phyloP scores from a whole-genome alignment of 352 stramenopile genomes.

The Phytophthora hybrid region DNA sequence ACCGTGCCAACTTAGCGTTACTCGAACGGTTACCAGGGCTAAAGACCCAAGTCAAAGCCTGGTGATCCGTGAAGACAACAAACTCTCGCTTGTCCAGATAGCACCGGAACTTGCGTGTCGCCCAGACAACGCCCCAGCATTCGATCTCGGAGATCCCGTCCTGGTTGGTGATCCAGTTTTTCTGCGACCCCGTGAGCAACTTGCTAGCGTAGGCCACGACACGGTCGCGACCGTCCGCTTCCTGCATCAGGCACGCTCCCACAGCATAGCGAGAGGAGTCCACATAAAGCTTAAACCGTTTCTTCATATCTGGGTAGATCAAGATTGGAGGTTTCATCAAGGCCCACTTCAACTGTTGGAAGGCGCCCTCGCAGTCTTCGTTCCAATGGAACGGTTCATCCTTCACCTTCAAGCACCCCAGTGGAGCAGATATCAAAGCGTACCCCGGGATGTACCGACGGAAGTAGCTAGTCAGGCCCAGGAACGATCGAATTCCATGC shows the following conservation, averaged over 20 bases:
- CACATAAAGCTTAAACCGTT: slow-evolving; percentile 9
- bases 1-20: slow-evolving; percentile 14
- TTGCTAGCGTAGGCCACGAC: not conserved
- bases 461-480: slow-evolving; percentile 6
- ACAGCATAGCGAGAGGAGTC: not conserved
- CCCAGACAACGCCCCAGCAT: no score
- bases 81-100: no score
- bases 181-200: no score
- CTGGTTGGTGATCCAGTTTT: no score
- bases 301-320: slow-evolving; percentile 1
- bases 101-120: no score
- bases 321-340: slow-evolving; percentile 7
- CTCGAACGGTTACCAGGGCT: no score
- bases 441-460: slow-evolving; percentile 7
- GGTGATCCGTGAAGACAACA: no score
- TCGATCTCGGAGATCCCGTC: no score
- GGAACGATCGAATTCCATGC: no score
- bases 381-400: not conserved
- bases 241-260: slow-evolving; percentile 11
- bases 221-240: not conserved
- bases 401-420: slow-evolving; percentile 9
- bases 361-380: slow-evolving; percentile 4
- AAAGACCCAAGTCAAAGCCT: no score
- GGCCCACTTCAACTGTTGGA: slow-evolving; percentile 4
- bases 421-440: not conserved